Evolutionary conservation across 1,284 basidiomycete species (phyloP), one percentile per base, ranked within the genome.

Genomic region (Crepidotus sp.): DNA sequence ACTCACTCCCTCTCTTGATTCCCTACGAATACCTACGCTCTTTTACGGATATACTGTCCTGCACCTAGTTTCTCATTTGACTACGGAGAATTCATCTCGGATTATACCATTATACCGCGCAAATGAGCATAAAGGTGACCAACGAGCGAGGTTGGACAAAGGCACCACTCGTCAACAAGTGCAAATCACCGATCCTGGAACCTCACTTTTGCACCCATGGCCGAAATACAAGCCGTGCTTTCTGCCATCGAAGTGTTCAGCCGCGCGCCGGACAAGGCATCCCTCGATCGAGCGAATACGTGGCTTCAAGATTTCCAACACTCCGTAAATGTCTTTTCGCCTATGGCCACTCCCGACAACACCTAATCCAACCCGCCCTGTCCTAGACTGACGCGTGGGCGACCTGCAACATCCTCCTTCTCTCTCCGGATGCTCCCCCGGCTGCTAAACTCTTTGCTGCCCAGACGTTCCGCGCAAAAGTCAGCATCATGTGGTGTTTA

Each of bases 261-360:
- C 54, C 73, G 77, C 48, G 79, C 82, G 32, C 88, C 94, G 22
- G 87, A 96, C 71, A 83, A 88, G 55, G 65, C 65, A 11, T 80
- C 88, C 9, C 78, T 97, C 56, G 84, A 88, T 54, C 76, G 74
- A 52, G 92, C 91, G 55, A 94, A 92, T 68, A 70, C 80, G 55
- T 95, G 89, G 89, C 80, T 96, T 50, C 86, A 92, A 69, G 88
- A 92, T 66, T 96, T 95, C 62, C 92, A 96, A 69, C 92, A 95
- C 71, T 91, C 89, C 69, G 91, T 94, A 80, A 80, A 80, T 88
- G 68, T 63, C 69, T 67, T 79, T 76, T 79, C 76, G 70, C 74
- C 72, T 74, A 63, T 76, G 71, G 74, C 70, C 74, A 73, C 62
- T 69, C 60, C 60, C 61, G 57, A 70, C 68, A 64, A 62, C 68